Conservation (phyloP, 1,284 basidiomycete genomes). For the Ceraceosorus guamensis region DNA sequence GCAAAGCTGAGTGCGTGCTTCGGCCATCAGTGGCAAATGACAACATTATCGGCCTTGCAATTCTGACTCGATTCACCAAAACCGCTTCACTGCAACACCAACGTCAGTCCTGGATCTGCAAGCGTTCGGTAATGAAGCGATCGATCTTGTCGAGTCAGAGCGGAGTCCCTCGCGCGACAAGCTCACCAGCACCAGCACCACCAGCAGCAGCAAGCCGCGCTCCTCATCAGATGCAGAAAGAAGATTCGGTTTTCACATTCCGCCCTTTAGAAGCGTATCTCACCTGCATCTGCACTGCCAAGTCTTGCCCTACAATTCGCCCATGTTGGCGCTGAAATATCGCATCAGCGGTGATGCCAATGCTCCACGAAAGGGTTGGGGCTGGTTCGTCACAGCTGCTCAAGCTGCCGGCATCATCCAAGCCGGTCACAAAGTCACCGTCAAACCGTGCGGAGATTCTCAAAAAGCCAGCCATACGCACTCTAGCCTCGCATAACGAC, state of each 20-base stretch:
- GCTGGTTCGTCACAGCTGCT: constrained; percentile 66
- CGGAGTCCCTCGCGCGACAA: too few species aligned
- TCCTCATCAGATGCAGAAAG: constrained; percentile 11
- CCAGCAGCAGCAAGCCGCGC: too few species aligned
- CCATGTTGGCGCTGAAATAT: constrained; percentile 57
- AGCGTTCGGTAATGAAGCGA: constrained; percentile 3
- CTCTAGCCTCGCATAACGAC: too few species aligned
- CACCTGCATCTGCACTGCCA: constrained; percentile 76
- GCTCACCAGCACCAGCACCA: too few species aligned
- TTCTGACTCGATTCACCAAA: too few species aligned
- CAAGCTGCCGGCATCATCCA: constrained; percentile 63
- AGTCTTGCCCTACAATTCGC: constrained; percentile 60
- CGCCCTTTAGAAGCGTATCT: constrained; percentile 69
- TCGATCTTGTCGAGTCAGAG: constrained; percentile 53
- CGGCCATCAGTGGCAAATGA: not conserved
- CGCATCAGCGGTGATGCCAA: constrained; percentile 49
- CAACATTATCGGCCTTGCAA: too few species aligned
- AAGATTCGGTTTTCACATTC: constrained; percentile 55
- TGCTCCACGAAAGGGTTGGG: constrained; percentile 58
- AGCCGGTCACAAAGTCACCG: constrained; percentile 54
- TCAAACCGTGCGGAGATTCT: constrained; percentile 34
- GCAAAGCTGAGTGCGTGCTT: constrained; percentile 14
- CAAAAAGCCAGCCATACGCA: too few species aligned
- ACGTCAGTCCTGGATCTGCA: not conserved
- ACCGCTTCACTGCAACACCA: too few species aligned